Percentiles rank a stretch among this genome's conserved stretches.
phyloP scores from a whole-genome alignment of 257 asterid genomes.

The Solanum ossicruentum region DNA sequence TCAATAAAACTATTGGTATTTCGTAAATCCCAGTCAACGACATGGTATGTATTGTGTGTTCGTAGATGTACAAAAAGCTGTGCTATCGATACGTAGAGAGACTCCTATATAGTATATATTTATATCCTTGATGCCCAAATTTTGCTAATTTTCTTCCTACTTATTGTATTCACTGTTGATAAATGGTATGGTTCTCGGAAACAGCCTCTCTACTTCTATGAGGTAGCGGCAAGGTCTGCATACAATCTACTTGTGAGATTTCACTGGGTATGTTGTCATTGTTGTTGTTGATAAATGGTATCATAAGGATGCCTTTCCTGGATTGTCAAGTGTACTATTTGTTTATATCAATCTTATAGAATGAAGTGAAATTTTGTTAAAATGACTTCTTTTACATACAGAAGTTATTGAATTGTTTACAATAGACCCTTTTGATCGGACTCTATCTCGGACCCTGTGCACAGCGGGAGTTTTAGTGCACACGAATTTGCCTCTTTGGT shows the following conservation, averaged over 20 bases:
- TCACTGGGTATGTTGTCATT: too few species aligned
- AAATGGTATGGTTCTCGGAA: too few species aligned
- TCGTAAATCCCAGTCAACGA: constrained; percentile 11
- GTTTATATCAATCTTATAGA: background rate
- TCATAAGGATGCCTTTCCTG: background rate
- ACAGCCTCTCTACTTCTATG: too few species aligned
- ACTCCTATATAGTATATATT: background rate
- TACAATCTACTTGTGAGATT: too few species aligned
- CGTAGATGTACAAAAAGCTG: background rate
- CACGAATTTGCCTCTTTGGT: too few species aligned
- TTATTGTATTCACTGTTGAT: background rate
- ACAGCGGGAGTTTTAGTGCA: too few species aligned
- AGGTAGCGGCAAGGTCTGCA: too few species aligned
- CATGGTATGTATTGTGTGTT: background rate
- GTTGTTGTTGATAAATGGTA: background rate
- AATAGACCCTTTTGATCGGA: too few species aligned
- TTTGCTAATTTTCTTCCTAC: background rate
- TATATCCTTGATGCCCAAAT: background rate
- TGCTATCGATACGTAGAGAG: background rate
- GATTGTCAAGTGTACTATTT: background rate
- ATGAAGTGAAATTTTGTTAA: background rate
- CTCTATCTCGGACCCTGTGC: too few species aligned
- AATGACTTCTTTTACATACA: background rate
- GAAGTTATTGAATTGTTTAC: background rate
- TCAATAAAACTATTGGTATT: constrained; percentile 74